Evolutionary conservation across 1,284 basidiomycete species (phyloP), one percentile per base, ranked within the genome.

Genomic region (Coriolopsis trogii): DNA sequence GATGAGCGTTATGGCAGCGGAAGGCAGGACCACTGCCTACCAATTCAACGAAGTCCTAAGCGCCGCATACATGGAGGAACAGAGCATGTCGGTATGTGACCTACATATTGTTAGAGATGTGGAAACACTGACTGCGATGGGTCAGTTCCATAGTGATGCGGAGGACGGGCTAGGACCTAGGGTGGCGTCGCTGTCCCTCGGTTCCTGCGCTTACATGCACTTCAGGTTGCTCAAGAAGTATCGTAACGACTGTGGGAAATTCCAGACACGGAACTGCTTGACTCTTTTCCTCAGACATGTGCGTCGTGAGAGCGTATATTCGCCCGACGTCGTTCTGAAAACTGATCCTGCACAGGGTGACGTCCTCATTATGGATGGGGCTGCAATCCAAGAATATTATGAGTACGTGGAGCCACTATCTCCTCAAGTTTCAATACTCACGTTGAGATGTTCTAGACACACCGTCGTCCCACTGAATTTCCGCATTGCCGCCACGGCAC

Each of bases 61-160:
- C 51, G 87, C 85, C 30, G 89, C 85, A 1, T 91, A 91, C 61
- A 89, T 91, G 85, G 85, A 89, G 63, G 77, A 80, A 51, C 89
- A 91, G 67, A 86, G 78, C 64, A 91, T 91, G 89, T 80, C 86
- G 46, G 89, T 89, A 63, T 64, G 84, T 72, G 33, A 28, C 24
- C n/a, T 26, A 6, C 1, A 15, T 41, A 8, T 3, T 20, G n/a
- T 46, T 23, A 24, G 26, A 5, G 24, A 12, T 16, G 10, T n/a
- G 5, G 10, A 10, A 33, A 16, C 37, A 9, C 39, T 40, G 28
- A 36, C 33, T 36, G n/a, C n/a, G n/a, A n/a, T n/a, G 25, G n/a
- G 53, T 29, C 45, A 89, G 87, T 91, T 87, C 63, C 89, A 91
- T 59, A 89, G 84, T 56, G 89, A 91, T 58, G 78, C 77, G 47